These are phyloP conservation scores for Fusarium sp. DNA, from an alignment of 2,329 filamentous ascomycete species.

Conservation along the genomic window DNA sequence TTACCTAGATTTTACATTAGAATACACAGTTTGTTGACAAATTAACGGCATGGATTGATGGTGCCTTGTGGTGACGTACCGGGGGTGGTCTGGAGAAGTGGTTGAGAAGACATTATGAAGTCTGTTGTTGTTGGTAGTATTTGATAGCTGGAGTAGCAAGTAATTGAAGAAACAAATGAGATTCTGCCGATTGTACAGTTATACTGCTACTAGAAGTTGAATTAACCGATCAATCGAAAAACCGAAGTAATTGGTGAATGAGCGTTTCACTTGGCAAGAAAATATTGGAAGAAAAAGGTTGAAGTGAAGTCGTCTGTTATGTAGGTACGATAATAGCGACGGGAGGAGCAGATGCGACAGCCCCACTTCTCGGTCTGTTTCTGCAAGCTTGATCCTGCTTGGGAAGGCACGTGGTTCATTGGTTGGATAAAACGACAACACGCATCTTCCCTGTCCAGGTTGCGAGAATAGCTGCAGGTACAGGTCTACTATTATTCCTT, in stretches of 20 bases:
- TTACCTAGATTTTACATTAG: constrained; percentile 74
- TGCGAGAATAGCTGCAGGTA: constrained; percentile 3
- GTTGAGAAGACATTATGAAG: constrained; percentile 87
- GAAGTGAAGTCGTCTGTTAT: constrained; percentile 27
- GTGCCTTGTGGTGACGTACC: constrained; percentile 68
- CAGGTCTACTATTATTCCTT: neutral
- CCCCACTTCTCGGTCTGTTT: constrained; percentile 25
- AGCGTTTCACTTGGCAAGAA: constrained; percentile 4
- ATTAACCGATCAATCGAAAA: constrained; percentile 10
- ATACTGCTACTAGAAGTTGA: neutral
- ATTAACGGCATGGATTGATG: neutral
- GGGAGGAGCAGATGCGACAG: constrained; percentile 21
- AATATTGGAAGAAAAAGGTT: constrained; percentile 32
- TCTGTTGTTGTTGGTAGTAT: constrained; percentile 23
- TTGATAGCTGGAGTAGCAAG: constrained; percentile 1
- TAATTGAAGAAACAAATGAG: neutral
- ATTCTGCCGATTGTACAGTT: neutral
- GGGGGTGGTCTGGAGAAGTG: constrained; percentile 92
- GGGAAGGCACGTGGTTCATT: constrained; percentile 49
- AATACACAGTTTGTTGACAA: neutral
- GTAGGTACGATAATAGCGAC: constrained; percentile 33
- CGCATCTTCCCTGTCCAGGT: constrained; percentile 1
- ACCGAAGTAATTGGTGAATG: constrained; percentile 13
- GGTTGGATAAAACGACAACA: constrained; percentile 39
- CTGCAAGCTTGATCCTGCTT: constrained; percentile 23